phyloP scores from a whole-genome alignment of 1,284 basidiomycete species.

The Naganishia sp. region DNA sequence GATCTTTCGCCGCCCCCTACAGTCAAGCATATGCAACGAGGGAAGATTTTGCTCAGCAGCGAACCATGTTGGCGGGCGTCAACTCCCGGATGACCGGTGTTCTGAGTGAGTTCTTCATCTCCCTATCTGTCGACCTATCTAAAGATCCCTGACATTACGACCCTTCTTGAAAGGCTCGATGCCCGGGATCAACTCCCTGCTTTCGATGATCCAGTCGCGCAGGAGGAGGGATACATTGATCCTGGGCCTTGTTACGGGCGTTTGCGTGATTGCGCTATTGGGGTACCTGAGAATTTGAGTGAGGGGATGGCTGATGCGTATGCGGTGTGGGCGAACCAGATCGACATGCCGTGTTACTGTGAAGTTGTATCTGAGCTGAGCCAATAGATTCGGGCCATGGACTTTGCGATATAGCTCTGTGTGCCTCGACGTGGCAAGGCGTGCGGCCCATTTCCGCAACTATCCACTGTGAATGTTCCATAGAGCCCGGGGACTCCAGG shows the following conservation, averaged over 20 bases:
- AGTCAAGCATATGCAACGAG: conserved; percentile 98
- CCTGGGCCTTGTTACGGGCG: conserved; percentile 78
- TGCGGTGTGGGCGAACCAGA: too few species aligned
- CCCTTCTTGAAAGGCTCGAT: conserved; percentile 65
- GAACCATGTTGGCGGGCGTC: conserved; percentile 70
- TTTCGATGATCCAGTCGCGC: conserved; percentile 88
- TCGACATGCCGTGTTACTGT: too few species aligned
- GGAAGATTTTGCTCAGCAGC: conserved; percentile 87
- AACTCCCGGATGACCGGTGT: conserved; percentile 80
- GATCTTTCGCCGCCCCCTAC: conserved; percentile 15
- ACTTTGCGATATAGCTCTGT: too few species aligned
- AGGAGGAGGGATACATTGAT: conserved; percentile 87
- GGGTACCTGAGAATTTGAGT: conserved; percentile 61
- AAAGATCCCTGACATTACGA: not conserved
- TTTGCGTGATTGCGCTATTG: conserved; percentile 77
- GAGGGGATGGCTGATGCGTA: too few species aligned
- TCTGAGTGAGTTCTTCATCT: conserved; percentile 63
- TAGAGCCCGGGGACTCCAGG: too few species aligned
- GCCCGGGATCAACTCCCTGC: conserved; percentile 87
- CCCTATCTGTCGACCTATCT: not conserved
- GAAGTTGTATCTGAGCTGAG: too few species aligned
- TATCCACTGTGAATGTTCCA: too few species aligned
- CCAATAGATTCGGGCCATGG: too few species aligned
- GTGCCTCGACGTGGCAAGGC: too few species aligned
- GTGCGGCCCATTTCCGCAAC: too few species aligned